Evolutionary conservation across 1,284 basidiomycete genomes (phyloP).

Genomic region (Phenoliferia sp.): DNA sequence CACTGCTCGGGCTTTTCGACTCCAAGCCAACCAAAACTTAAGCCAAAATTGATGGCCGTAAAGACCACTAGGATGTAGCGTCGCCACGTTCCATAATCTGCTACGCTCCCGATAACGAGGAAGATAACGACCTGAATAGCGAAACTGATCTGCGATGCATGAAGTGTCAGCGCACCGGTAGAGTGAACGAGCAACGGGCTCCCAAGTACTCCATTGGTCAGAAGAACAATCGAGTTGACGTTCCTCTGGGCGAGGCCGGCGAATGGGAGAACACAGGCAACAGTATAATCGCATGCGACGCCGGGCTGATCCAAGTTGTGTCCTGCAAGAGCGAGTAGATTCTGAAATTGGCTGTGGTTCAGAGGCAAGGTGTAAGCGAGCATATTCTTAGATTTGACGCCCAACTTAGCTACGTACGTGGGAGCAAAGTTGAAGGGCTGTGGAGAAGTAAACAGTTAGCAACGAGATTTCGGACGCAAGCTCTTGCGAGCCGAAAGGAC

Average conservation of each 20-base stretch:
- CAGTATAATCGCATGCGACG: constrained; percentile 1
- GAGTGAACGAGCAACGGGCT: too few species aligned
- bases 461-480: too few species aligned
- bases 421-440: constrained; percentile 39
- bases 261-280: constrained; percentile 26
- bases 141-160: constrained; percentile 34
- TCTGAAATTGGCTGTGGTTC: constrained; percentile 31
- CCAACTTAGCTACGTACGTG: background rate
- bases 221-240: background rate
- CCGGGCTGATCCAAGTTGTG: constrained; percentile 1
- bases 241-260: constrained; percentile 1
- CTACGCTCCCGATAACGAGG: constrained; percentile 72
- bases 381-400: background rate
- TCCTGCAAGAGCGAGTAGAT: constrained; percentile 29
- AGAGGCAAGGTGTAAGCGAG: constrained; percentile 11
- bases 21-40: constrained; percentile 70
- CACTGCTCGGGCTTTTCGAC: constrained; percentile 56
- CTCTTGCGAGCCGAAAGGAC: background rate
- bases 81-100: constrained; percentile 73
- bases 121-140: constrained; percentile 51
- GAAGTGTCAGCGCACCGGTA: too few species aligned
- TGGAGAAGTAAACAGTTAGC: background rate
- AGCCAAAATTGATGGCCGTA: constrained; percentile 70
- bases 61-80: constrained; percentile 67
- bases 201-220: constrained; percentile 23